Evolutionary conservation across 164 flowering plant genomes (phyloP).

Genomic region (Liquidambar formosana): DNA sequence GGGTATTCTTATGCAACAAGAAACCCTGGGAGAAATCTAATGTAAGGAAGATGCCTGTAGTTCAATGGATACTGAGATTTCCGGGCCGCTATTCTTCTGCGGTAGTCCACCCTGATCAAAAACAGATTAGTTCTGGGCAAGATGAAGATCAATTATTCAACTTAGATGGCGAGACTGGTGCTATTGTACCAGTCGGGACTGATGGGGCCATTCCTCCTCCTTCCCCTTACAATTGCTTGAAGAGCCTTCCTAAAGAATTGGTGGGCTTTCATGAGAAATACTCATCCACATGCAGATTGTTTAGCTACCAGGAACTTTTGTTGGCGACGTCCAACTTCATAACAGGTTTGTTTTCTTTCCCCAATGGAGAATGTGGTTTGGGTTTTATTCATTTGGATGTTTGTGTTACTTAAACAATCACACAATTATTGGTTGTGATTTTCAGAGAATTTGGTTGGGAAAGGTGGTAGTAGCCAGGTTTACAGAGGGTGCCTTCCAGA

Average conservation of each 20-base stretch:
- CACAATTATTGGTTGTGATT: background rate
- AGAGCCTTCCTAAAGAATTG: conserved; percentile 50
- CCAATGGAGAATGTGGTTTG: background rate
- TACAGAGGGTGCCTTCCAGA: conserved; percentile 78
- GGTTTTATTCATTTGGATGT: background rate
- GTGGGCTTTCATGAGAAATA: conserved; percentile 60
- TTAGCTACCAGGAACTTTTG: conserved; percentile 65
- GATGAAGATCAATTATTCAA: conserved; percentile 19
- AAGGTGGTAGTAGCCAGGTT: conserved; percentile 88
- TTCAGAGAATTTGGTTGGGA: conserved; percentile 85
- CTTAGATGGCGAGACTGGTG: conserved; percentile 30
- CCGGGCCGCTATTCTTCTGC: conserved; percentile 33
- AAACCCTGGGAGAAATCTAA: conserved; percentile 14
- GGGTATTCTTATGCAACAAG: conserved; percentile 16
- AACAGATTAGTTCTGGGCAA: conserved; percentile 22
- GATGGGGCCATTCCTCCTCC: conserved; percentile 16
- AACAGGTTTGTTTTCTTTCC: conserved; percentile 51
- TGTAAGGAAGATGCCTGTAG: conserved; percentile 21
- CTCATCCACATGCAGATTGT: conserved; percentile 73
- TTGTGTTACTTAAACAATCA: background rate
- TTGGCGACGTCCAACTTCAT: conserved; percentile 65
- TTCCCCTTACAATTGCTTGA: conserved; percentile 16
- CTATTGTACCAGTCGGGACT: conserved; percentile 32
- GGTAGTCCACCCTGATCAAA: conserved; percentile 43
- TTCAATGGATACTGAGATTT: conserved; percentile 24